Conservation (phyloP, 1,284 basidiomycete species). For the Boletus semigastroideus region DNA sequence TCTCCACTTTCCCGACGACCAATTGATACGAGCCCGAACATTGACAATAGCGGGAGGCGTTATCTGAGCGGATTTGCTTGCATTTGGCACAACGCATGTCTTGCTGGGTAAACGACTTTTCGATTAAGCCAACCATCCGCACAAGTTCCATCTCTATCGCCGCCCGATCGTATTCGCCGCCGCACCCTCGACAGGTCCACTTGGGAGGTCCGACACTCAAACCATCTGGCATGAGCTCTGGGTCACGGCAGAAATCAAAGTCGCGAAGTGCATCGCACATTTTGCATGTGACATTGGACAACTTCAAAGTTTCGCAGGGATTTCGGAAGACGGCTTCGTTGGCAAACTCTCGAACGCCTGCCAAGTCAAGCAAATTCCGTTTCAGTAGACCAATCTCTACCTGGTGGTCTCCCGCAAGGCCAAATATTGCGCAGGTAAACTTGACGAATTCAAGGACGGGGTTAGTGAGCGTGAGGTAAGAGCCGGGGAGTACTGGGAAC, state of each 20-base stretch:
- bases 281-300: slow-evolving; percentile 88
- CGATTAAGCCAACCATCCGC: slow-evolving; percentile 68
- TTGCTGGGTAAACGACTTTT: slow-evolving; percentile 83
- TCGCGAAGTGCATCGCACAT: slow-evolving; percentile 89
- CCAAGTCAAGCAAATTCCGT: slow-evolving; percentile 87
- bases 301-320: slow-evolving; percentile 88
- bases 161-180: slow-evolving; percentile 84
- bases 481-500: slow-evolving; percentile 90
- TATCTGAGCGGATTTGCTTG: slow-evolving; percentile 84
- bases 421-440: slow-evolving; percentile 80
- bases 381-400: slow-evolving; percentile 89
- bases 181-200: slow-evolving; percentile 73
- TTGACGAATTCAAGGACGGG: slow-evolving; percentile 92
- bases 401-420: slow-evolving; percentile 73
- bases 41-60: slow-evolving; percentile 80
- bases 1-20: slow-evolving; percentile 69
- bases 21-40: slow-evolving; percentile 86
- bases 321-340: slow-evolving; percentile 84
- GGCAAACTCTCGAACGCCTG: slow-evolving; percentile 88
- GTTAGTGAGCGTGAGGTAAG: slow-evolving; percentile 73
- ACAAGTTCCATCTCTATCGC: slow-evolving; percentile 88
- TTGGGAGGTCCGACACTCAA: slow-evolving; percentile 46
- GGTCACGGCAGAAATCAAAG: slow-evolving; percentile 95
- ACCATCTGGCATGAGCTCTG: slow-evolving; percentile 72
- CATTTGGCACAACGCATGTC: slow-evolving; percentile 89